Percentiles rank a stretch among this genome's conserved stretches.
Conservation (phyloP, 2,329 filamentous ascomycete genomes). For the Neofusicoccum parvum region DNA sequence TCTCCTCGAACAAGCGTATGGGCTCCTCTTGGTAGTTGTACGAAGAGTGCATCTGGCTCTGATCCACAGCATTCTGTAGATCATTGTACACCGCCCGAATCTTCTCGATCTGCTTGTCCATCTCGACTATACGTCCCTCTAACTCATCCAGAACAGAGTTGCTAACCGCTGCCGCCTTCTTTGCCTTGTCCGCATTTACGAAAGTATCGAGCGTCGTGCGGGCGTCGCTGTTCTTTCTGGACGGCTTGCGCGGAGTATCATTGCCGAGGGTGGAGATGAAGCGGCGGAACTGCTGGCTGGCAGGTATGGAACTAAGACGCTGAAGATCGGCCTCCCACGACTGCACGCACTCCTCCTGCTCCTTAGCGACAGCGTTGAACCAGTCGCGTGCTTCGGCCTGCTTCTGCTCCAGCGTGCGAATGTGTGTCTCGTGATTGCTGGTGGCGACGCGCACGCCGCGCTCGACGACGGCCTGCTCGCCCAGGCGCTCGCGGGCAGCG, state of each 20-base stretch:
- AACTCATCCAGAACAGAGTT: slow-evolving; percentile 65
- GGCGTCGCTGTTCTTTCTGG: slow-evolving; percentile 32
- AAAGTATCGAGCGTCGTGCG: slow-evolving; percentile 29
- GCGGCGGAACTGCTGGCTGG: slow-evolving; percentile 65
- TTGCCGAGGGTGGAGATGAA: slow-evolving; percentile 36
- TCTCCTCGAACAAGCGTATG: slow-evolving; percentile 74
- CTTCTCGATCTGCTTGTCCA: slow-evolving; percentile 45
- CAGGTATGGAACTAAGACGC: slow-evolving; percentile 64
- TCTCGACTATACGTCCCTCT: slow-evolving; percentile 53
- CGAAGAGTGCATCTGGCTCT: slow-evolving; percentile 54
- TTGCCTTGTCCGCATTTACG: slow-evolving; percentile 59
- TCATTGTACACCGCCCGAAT: slow-evolving; percentile 48
- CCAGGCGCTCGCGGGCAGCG: slow-evolving; percentile 65
- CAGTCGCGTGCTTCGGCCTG: slow-evolving; percentile 71
- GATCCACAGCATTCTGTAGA: slow-evolving; percentile 46
- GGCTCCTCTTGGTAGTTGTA: slow-evolving; percentile 65
- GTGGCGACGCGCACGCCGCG: slow-evolving; percentile 82
- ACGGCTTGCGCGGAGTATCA: slow-evolving; percentile 28
- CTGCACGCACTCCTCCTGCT: slow-evolving; percentile 65
- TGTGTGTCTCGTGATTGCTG: slow-evolving; percentile 77
- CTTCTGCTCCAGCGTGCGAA: slow-evolving; percentile 71
- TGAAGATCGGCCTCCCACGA: slow-evolving; percentile 71
- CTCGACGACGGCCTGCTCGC: slow-evolving; percentile 74
- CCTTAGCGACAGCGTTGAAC: slow-evolving; percentile 67
- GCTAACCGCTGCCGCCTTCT: slow-evolving; percentile 70